Percentiles rank a stretch among this genome's conserved stretches.
Conservation (phyloP, 768 basidiomycete genomes). For the Naganishia onofrii region DNA sequence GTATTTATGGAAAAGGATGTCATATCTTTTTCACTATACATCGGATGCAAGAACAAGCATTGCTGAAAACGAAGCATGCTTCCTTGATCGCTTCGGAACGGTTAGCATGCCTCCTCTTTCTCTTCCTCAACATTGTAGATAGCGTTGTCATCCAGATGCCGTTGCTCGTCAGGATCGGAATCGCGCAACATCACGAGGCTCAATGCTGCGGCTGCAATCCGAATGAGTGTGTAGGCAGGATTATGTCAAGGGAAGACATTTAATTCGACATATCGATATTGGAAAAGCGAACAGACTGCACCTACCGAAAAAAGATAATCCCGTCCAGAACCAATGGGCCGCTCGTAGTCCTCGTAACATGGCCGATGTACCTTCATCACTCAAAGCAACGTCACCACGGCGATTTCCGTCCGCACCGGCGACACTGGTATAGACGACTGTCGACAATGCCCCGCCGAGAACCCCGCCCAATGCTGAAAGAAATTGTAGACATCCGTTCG, state of each 20-base stretch:
- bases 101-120: background rate
- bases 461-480: background rate
- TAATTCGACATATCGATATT: no score
- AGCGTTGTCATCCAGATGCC: background rate
- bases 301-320: background rate
- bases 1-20: conserved; percentile 9
- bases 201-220: background rate
- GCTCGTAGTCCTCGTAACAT: background rate
- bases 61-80: background rate
- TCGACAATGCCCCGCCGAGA: background rate
- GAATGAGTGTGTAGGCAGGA: no score
- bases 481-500: background rate
- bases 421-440: background rate
- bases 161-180: background rate
- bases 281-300: background rate
- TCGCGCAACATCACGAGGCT: background rate
- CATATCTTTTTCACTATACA: background rate
- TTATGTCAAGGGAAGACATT: no score
- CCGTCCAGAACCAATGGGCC: conserved; percentile 1
- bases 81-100: background rate
- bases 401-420: background rate
- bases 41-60: background rate
- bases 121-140: background rate
- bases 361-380: background rate
- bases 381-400: background rate